A percentile compares a stretch with the other conserved stretches of the same genome.
These are phyloP conservation scores for Stephanodiscus triporus DNA, from an alignment of 108 stramenopile species.

Conservation along the genomic window DNA sequence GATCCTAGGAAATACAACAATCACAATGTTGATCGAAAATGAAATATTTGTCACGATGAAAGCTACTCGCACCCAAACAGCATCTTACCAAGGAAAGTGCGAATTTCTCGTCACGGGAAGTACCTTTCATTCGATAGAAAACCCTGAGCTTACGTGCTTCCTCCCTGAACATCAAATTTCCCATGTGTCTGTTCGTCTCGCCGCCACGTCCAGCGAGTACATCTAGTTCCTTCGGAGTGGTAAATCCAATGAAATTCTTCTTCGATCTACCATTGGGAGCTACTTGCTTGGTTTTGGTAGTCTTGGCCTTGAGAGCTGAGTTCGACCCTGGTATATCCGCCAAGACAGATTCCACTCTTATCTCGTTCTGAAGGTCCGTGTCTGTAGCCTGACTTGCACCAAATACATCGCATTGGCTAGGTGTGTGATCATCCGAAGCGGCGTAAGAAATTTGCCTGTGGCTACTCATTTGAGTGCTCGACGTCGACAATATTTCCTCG, in stretches of 20 bases:
- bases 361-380: background rate
- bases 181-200: constrained; percentile 56
- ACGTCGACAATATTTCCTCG: background rate
- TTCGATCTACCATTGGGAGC: background rate
- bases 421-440: background rate
- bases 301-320: background rate
- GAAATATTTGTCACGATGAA: background rate
- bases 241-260: background rate
- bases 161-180: constrained; percentile 56
- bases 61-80: background rate
- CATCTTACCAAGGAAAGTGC: background rate
- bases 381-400: background rate
- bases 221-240: constrained; percentile 26
- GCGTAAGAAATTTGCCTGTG: background rate
- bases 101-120: constrained; percentile 4
- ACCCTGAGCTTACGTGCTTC: constrained; percentile 12
- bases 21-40: background rate
- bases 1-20: background rate
- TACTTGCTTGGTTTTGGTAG: background rate
- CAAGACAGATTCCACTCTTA: background rate
- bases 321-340: background rate
- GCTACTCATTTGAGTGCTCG: background rate
- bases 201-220: constrained; percentile 72
- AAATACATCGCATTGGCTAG: background rate
- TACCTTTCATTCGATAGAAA: background rate